Evolutionary conservation across 306 rosid species (phyloP).

Genomic region (Cicer chorassanicum): DNA sequence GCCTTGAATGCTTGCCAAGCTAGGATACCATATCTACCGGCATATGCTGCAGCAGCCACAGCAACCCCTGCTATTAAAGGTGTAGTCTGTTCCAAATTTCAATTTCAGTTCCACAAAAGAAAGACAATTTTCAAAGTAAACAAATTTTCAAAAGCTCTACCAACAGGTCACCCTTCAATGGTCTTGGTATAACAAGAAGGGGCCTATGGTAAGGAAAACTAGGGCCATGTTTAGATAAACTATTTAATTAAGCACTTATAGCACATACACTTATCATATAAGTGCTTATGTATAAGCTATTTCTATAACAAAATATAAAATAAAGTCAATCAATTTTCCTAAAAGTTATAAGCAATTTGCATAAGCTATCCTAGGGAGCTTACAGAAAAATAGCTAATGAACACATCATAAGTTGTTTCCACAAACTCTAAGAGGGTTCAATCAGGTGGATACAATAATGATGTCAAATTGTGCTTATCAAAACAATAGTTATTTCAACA

Average conservation of each 20-base stretch:
- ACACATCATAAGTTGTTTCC: too few relatives aligned
- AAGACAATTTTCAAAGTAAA: constrained; percentile 16
- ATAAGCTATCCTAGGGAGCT: neutral
- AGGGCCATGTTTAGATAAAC: too few relatives aligned
- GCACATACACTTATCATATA: too few relatives aligned
- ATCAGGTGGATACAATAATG: too few relatives aligned
- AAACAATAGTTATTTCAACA: neutral
- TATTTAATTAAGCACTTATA: too few relatives aligned
- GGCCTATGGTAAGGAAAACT: neutral
- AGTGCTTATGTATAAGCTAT: too few relatives aligned
- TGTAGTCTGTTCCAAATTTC: constrained; percentile 57
- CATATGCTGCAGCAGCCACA: constrained; percentile 90
- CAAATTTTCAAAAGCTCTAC: neutral
- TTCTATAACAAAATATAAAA: too few relatives aligned
- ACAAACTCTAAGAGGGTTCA: too few relatives aligned
- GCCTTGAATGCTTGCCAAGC: constrained; percentile 91
- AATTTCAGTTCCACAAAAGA: constrained; percentile 32
- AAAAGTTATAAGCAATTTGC: neutral
- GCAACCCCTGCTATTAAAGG: constrained; percentile 72
- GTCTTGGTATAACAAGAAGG: neutral
- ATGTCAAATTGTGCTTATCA: too few relatives aligned
- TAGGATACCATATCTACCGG: constrained; percentile 65
- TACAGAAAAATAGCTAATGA: neutral
- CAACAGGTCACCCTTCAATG: neutral
- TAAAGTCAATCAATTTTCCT: too few relatives aligned